These are phyloP conservation scores for Aspergillus latus DNA, from an alignment of 2,329 filamentous ascomycete genomes.

Conservation along the genomic window DNA sequence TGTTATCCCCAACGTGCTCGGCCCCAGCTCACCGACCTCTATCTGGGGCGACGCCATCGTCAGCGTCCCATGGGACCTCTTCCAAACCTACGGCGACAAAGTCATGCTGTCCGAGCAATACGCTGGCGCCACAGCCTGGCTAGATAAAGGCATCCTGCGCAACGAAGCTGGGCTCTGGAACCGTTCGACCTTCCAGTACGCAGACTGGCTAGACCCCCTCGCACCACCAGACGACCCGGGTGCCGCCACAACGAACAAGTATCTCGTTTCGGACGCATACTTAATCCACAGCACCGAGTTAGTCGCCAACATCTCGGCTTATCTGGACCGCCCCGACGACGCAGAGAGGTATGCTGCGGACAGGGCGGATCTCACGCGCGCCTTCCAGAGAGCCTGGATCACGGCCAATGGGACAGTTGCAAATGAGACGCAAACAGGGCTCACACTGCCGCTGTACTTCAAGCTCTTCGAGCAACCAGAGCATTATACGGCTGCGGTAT, in stretches of 20 bases:
- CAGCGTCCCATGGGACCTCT: slow-evolving; percentile 35
- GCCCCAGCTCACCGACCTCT: slow-evolving; percentile 19
- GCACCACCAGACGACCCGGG: slow-evolving; percentile 34
- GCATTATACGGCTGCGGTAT: not conserved
- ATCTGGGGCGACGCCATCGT: slow-evolving; percentile 41
- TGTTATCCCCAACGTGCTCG: slow-evolving; percentile 24
- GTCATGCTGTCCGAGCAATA: slow-evolving; percentile 27
- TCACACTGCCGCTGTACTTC: slow-evolving; percentile 31
- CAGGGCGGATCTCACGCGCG: slow-evolving; percentile 15
- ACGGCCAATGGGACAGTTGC: slow-evolving; percentile 25
- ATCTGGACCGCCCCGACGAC: slow-evolving; percentile 16
- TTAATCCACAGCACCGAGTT: slow-evolving; percentile 34
- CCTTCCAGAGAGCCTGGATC: slow-evolving; percentile 31
- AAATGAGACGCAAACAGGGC: slow-evolving; percentile 32
- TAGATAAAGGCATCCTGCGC: slow-evolving; percentile 13
- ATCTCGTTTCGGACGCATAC: slow-evolving; percentile 36
- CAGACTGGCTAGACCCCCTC: slow-evolving; percentile 42
- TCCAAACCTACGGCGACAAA: slow-evolving; percentile 31
- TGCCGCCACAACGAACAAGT: slow-evolving; percentile 28
- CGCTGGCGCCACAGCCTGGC: slow-evolving; percentile 11
- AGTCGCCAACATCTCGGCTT: slow-evolving; percentile 27
- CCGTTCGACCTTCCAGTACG: slow-evolving; percentile 28
- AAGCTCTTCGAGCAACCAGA: slow-evolving; percentile 18
- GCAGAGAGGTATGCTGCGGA: slow-evolving; percentile 17
- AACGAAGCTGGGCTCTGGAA: slow-evolving; percentile 15